These are phyloP conservation scores for Adansonia gregorii DNA, from an alignment of 441 rosid genomes.

Conservation along the genomic window DNA sequence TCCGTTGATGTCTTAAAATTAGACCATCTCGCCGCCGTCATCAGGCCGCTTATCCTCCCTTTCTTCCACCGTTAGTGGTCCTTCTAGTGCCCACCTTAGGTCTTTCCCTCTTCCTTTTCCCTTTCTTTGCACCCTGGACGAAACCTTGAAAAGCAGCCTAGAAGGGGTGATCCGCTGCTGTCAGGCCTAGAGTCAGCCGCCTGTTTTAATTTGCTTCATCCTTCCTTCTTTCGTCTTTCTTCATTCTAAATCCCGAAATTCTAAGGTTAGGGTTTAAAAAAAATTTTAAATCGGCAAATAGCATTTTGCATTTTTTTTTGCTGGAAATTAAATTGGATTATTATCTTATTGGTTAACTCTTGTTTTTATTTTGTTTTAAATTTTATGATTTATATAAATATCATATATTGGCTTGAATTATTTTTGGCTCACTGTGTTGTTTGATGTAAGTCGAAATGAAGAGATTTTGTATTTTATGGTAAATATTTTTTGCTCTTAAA, in stretches of 20 bases:
- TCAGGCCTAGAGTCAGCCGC: neutral
- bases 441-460: neutral
- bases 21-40: too few relatives aligned
- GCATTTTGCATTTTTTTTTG: neutral
- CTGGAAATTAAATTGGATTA: constrained; percentile 1
- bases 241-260: neutral
- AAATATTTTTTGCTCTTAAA: neutral
- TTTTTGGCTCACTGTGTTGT: neutral
- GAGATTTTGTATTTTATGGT: neutral
- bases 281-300: neutral
- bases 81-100: too few relatives aligned
- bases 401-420: neutral
- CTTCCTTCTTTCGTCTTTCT: neutral
- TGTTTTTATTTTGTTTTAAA: neutral
- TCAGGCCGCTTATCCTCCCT: too few relatives aligned
- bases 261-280: neutral
- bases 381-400: neutral
- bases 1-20: too few relatives aligned
- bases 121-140: neutral
- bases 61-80: too few relatives aligned
- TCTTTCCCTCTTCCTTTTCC: too few relatives aligned
- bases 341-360: constrained; percentile 12
- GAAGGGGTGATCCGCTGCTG: constrained; percentile 6
- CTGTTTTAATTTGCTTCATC: constrained; percentile 6
- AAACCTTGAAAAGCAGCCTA: neutral